Base-by-base conservation (phyloP, 2,329 filamentous ascomycete genomes). In the Colletotrichum sp. region DNA sequence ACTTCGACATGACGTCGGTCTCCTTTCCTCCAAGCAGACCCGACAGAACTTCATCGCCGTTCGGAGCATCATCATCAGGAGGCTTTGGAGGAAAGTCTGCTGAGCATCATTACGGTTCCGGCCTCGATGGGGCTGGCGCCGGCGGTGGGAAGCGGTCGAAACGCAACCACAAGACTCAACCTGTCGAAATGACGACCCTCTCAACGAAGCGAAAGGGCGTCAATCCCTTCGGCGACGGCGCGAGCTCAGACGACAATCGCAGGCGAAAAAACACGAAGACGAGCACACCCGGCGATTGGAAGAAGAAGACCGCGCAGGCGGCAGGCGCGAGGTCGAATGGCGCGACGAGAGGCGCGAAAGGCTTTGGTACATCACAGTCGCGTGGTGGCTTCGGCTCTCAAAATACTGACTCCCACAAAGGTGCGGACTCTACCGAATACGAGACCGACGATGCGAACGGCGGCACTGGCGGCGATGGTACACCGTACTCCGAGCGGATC, bases 401-500 rank as follows among this genome's bases (percentile, higher is more conserved):
- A 52, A 74, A 68, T 52, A 66, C 60, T 39, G 60, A 77, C 34
- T 36, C 32, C 15, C 39, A 39, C 26, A 64, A 61, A 21, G 36
- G n/a, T 16, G 34, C 70, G 55, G 68, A 57, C 10, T 59, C 67
- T 16, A 66, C 57, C 52, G 69, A 75, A 7, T 77, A 78, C 61
- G 75, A 77, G 48, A 76, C 71, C n/a, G 67, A 78, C 80, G 80
- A 79, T 59, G 63, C 69, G 39, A 34, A 63, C 6, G 64, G 70
- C 43, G 64, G 39, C 28, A 18, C 59, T 48, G 36, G 21, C 15
- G 74, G 74, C 7, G 74, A 76, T 16, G 71, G 74, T 72, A 85
- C 87, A 59, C 82, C 82, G 1, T 88, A 87, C 77, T 89, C 90
- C 12, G 86, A 83, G 69, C 88, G 86, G 73, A 90, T 93, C 34